phyloP scores from a whole-genome alignment of 495 filamentous ascomycete genomes.

The Daldinia loculata region DNA sequence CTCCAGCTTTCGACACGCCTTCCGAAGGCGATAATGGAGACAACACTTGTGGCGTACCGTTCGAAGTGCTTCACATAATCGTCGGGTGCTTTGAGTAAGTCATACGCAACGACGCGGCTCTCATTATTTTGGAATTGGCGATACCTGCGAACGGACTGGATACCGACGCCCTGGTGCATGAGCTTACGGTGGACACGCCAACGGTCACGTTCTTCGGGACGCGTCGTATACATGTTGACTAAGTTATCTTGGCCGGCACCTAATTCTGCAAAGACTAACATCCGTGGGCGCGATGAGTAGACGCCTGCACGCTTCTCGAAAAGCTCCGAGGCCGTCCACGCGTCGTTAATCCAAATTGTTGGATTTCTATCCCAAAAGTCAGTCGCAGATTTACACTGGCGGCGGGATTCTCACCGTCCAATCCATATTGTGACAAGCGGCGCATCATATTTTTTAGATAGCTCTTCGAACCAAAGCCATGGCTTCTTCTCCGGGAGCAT shows the following conservation, averaged over 20 bases:
- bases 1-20: slow-evolving; percentile 65
- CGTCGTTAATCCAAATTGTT: slow-evolving; percentile 72
- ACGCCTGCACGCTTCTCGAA: slow-evolving; percentile 66
- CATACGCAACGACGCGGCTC: slow-evolving; percentile 60
- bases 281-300: slow-evolving; percentile 62
- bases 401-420: slow-evolving; percentile 51
- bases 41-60: slow-evolving; percentile 70
- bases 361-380: slow-evolving; percentile 55
- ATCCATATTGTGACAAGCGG: slow-evolving; percentile 71
- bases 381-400: neutral
- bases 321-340: slow-evolving; percentile 64
- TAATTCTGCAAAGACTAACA: slow-evolving; percentile 68
- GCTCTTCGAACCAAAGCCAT: slow-evolving; percentile 70
- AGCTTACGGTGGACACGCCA: slow-evolving; percentile 70
- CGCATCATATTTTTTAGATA: slow-evolving; percentile 62
- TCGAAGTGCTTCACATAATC: slow-evolving; percentile 70
- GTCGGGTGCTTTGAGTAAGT: slow-evolving; percentile 57
- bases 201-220: slow-evolving; percentile 61
- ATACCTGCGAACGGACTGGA: slow-evolving; percentile 68
- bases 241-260: slow-evolving; percentile 66
- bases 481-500: slow-evolving; percentile 67
- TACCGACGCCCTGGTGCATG: slow-evolving; percentile 67
- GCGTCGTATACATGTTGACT: slow-evolving; percentile 62
- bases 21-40: slow-evolving; percentile 70
- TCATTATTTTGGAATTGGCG: slow-evolving; percentile 69